A percentile compares a stretch with the other conserved stretches of the same genome.
These are phyloP conservation scores for Apiotrichum veenhuisii DNA, from an alignment of 1,284 basidiomycete genomes.

Conservation along the genomic window DNA sequence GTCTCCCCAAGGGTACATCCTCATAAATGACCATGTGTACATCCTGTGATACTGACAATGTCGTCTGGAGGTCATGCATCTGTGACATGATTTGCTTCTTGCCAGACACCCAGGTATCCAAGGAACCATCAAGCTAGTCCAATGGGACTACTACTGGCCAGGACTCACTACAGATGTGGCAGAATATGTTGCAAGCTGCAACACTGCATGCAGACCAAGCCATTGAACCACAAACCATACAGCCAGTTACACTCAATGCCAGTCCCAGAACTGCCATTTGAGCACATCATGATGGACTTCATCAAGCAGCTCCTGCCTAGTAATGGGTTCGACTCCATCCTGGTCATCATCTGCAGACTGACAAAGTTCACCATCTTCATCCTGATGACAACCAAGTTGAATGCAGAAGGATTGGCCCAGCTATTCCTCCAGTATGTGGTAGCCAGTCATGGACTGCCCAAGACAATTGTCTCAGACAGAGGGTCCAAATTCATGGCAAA, in stretches of 20 bases:
- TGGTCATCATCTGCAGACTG: conserved; percentile 51
- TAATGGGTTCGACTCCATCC: conserved; percentile 47
- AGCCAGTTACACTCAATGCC: conserved; percentile 49
- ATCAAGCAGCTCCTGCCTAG: conserved; percentile 52
- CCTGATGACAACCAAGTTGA: conserved; percentile 16
- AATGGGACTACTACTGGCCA: conserved; percentile 34
- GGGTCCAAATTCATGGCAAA: background rate
- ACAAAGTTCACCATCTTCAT: conserved; percentile 53
- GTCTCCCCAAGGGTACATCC: too few species aligned
- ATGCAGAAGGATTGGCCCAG: background rate
- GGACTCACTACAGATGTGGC: conserved; percentile 22
- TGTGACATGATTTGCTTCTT: too few species aligned
- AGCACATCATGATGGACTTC: conserved; percentile 52
- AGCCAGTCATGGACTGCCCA: background rate
- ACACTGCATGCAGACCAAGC: conserved; percentile 52
- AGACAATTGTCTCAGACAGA: background rate
- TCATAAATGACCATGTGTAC: too few species aligned
- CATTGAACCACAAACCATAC: conserved; percentile 26
- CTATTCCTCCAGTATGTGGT: too few species aligned
- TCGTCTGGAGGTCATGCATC: too few species aligned
- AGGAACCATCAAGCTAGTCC: conserved; percentile 42
- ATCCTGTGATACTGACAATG: too few species aligned
- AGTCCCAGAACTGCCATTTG: conserved; percentile 34
- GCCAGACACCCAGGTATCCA: conserved; percentile 52
- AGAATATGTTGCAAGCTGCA: conserved; percentile 40